phyloP scores from a whole-genome alignment of 169 alveolate genomes.

The Plasmodium coatneyi region DNA sequence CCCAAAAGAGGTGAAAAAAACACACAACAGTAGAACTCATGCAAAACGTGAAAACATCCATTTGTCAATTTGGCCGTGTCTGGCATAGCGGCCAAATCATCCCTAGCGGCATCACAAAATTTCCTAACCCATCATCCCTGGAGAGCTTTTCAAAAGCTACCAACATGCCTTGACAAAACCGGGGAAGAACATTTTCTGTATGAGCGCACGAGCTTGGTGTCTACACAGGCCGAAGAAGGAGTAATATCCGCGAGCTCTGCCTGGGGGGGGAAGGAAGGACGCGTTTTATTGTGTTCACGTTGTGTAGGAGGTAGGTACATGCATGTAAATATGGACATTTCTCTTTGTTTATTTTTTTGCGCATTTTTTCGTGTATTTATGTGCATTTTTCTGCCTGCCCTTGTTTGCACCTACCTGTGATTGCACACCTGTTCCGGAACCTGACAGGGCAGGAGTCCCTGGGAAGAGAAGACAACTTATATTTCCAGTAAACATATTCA shows the following conservation, averaged over 20 bases:
- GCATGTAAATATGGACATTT: background rate
- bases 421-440: constrained; percentile 78
- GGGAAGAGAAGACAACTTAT: constrained; percentile 80
- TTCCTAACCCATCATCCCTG: background rate
- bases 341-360: background rate
- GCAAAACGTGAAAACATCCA: background rate
- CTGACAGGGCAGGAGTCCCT: constrained; percentile 80
- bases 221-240: constrained; percentile 81
- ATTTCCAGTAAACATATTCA: constrained; percentile 82
- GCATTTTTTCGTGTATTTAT: background rate
- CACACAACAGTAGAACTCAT: background rate
- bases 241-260: constrained; percentile 81
- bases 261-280: constrained; percentile 27
- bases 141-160: constrained; percentile 48
- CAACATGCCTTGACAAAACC: constrained; percentile 84
- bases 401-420: constrained; percentile 76
- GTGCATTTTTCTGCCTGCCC: background rate
- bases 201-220: constrained; percentile 81
- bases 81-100: background rate
- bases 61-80: background rate
- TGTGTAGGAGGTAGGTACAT: background rate
- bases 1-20: background rate
- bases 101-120: background rate
- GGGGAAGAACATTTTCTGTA: constrained; percentile 80
- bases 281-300: background rate